These are phyloP conservation scores for Cercospora berteroae DNA, from an alignment of 2,329 filamentous ascomycete species.

Conservation along the genomic window DNA sequence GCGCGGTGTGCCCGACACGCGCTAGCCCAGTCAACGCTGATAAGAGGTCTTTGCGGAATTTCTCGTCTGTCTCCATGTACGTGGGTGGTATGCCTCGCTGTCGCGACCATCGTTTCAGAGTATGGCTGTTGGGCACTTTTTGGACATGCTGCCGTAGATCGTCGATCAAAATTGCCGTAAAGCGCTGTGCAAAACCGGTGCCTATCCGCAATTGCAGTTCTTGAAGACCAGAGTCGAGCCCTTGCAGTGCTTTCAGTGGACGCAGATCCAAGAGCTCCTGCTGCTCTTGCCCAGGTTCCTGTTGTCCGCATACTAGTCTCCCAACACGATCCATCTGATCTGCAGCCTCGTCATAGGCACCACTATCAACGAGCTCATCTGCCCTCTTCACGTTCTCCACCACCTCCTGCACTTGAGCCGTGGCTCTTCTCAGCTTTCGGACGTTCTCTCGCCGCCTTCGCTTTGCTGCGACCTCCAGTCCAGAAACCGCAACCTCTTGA, in stretches of 20 bases:
- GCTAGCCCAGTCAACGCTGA: constrained; percentile 76
- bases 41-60: constrained; percentile 67
- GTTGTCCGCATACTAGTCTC: constrained; percentile 72
- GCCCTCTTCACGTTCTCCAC: constrained; percentile 72
- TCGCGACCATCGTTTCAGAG: constrained; percentile 76
- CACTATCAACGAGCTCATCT: constrained; percentile 76
- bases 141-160: constrained; percentile 81
- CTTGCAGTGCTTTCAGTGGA: constrained; percentile 73
- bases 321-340: constrained; percentile 76
- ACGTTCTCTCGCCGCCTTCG: constrained; percentile 80
- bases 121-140: constrained; percentile 66
- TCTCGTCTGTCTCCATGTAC: constrained; percentile 71
- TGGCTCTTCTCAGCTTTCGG: constrained; percentile 74
- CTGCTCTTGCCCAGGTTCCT: constrained; percentile 42
- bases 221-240: constrained; percentile 73
- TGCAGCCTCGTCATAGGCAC: constrained; percentile 78
- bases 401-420: constrained; percentile 77
- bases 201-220: constrained; percentile 78
- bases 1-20: constrained; percentile 72
- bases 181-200: constrained; percentile 78
- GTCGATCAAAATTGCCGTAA: constrained; percentile 71
- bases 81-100: constrained; percentile 59
- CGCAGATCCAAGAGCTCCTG: constrained; percentile 64
- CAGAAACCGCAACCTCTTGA: constrained; percentile 79
- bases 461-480: constrained; percentile 81